Conservation (phyloP, 306 rosid species). For the Potentilla sterilis region DNA sequence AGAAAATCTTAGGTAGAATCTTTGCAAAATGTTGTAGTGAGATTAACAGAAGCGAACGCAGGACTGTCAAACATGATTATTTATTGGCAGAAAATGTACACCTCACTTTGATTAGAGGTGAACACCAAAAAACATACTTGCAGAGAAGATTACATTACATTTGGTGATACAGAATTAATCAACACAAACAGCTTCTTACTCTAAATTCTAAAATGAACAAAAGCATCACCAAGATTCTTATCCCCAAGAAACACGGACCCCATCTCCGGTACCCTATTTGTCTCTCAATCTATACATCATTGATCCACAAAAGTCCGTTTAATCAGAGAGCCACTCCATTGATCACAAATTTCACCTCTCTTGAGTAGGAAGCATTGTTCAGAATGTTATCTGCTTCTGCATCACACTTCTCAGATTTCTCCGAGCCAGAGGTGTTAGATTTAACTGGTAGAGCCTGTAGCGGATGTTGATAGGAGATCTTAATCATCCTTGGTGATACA, state of each 20-base stretch:
- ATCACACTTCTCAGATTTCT: slow-evolving; percentile 10
- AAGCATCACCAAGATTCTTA: slow-evolving; percentile 19
- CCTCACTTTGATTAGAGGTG: neutral
- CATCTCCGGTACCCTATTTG: slow-evolving; percentile 24
- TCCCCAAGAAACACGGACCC: slow-evolving; percentile 17
- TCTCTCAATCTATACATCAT: slow-evolving; percentile 42
- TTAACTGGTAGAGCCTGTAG: slow-evolving; percentile 2
- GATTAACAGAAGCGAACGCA: no score
- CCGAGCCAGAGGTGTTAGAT: slow-evolving; percentile 29
- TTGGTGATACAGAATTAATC: slow-evolving; percentile 3
- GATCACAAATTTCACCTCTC: slow-evolving; percentile 31
- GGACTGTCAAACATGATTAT: no score
- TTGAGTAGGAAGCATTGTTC: slow-evolving; percentile 27
- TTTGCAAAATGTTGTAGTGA: no score
- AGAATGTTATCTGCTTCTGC: slow-evolving; percentile 31
- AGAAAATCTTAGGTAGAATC: no score
- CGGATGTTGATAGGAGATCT: slow-evolving; percentile 11
- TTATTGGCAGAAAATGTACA: no score
- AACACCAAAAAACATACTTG: neutral
- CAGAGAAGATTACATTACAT: neutral
- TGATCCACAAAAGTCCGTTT: slow-evolving; percentile 16
- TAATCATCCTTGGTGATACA: slow-evolving; percentile 22
- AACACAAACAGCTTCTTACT: slow-evolving; percentile 11
- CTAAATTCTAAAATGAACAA: slow-evolving; percentile 4
- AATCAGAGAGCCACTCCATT: slow-evolving; percentile 22